These are phyloP conservation scores for Ophiostoma sp. DNA, from an alignment of 2,329 filamentous ascomycete genomes.

Conservation along the genomic window DNA sequence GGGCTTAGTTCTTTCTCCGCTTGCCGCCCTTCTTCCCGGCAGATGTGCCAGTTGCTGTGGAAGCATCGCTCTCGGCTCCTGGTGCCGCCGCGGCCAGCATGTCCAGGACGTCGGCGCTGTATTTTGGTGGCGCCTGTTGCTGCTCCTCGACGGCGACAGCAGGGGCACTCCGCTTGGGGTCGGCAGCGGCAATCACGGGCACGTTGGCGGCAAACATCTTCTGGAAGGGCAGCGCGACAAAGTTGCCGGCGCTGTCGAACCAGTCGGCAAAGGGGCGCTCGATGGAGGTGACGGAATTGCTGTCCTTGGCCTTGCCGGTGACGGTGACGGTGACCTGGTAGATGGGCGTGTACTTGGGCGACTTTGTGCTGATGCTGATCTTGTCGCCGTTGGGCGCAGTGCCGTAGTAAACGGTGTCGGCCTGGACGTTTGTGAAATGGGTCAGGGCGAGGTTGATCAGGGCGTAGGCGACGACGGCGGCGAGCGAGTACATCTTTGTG, in stretches of 20 bases:
- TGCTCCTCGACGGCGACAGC: constrained; percentile 36
- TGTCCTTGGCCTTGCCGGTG: constrained; percentile 37
- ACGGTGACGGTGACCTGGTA: constrained; percentile 70
- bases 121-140: constrained; percentile 30
- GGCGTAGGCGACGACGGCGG: constrained; percentile 74
- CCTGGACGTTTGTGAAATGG: constrained; percentile 84
- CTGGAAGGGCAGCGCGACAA: constrained; percentile 72
- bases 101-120: constrained; percentile 45
- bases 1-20: constrained; percentile 40
- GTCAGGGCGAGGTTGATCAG: constrained; percentile 72
- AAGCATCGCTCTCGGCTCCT: constrained; percentile 24
- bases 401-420: constrained; percentile 75
- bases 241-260: constrained; percentile 69
- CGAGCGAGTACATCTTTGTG: constrained; percentile 75
- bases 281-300: constrained; percentile 47
- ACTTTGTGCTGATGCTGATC: constrained; percentile 63
- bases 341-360: constrained; percentile 72
- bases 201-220: constrained; percentile 66
- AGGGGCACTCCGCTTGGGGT: constrained; percentile 52
- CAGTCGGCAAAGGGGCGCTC: constrained; percentile 64
- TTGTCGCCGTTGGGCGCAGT: constrained; percentile 52
- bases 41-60: constrained; percentile 27
- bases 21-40: constrained; percentile 40
- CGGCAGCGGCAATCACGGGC: constrained; percentile 58
- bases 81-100: constrained; percentile 36